Conservation (phyloP, 2,329 filamentous ascomycete species). For the Setomelanomma holmii region DNA sequence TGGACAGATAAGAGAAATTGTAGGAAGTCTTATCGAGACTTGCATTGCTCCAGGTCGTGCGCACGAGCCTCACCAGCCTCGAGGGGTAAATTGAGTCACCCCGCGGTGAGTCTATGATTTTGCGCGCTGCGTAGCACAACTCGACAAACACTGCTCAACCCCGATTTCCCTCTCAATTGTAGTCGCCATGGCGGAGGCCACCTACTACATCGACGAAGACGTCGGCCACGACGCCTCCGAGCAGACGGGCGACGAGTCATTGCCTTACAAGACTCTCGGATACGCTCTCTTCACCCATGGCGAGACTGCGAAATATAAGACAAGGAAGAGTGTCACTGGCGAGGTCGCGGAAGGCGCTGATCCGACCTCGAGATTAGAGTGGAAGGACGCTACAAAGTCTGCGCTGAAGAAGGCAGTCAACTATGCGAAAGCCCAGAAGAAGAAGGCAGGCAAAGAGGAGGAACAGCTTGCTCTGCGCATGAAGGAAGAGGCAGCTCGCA, state of each 20-base stretch:
- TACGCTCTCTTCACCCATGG: slow-evolving; percentile 78
- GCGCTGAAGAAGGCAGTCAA: slow-evolving; percentile 85
- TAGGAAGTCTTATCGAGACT: slow-evolving; percentile 24
- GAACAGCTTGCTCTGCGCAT: slow-evolving; percentile 75
- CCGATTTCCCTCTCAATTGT: slow-evolving; percentile 31
- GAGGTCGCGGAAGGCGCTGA: slow-evolving; percentile 58
- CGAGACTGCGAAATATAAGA: slow-evolving; percentile 69
- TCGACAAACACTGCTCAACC: slow-evolving; percentile 21
- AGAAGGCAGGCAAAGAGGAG: slow-evolving; percentile 81
- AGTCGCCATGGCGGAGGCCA: slow-evolving; percentile 48
- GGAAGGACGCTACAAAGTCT: slow-evolving; percentile 84
- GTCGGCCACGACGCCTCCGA: slow-evolving; percentile 72
- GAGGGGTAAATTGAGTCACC: slow-evolving; percentile 30
- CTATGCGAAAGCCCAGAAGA: slow-evolving; percentile 77
- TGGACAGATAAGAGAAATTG: slow-evolving; percentile 21
- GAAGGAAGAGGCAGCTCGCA: slow-evolving; percentile 74
- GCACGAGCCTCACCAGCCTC: slow-evolving; percentile 17
- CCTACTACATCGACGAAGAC: slow-evolving; percentile 82
- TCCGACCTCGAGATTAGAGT: slow-evolving; percentile 68
- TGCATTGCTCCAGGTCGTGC: slow-evolving; percentile 21
- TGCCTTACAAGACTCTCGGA: slow-evolving; percentile 82
- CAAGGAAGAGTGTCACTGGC: slow-evolving; percentile 61
- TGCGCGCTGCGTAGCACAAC: slow-evolving; percentile 23
- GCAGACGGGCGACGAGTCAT: slow-evolving; percentile 71
- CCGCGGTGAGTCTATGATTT: slow-evolving; percentile 32